Evolutionary conservation across 345 rosid species (phyloP).

Genomic region (Erodium maritimum): DNA sequence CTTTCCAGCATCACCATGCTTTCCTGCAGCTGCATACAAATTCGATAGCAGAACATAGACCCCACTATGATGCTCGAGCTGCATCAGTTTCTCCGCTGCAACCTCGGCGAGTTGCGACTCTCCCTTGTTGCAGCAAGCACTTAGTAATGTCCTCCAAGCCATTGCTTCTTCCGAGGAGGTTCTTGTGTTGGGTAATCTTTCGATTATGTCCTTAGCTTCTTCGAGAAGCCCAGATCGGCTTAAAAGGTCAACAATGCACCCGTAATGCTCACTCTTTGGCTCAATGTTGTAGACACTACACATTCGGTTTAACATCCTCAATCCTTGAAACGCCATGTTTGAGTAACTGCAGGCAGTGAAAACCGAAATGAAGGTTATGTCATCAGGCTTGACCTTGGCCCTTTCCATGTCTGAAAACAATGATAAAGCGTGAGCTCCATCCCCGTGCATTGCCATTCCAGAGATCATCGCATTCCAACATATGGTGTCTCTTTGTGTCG

Average conservation of each 20-base stretch:
- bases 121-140: constrained; percentile 15
- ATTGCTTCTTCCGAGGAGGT: constrained; percentile 4
- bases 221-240: constrained; percentile 10
- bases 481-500: constrained; percentile 7
- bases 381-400: constrained; percentile 6
- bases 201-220: constrained; percentile 15
- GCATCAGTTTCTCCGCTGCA: constrained; percentile 15
- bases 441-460: constrained; percentile 15
- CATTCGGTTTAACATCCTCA: constrained; percentile 9
- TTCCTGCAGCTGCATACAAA: constrained; percentile 10
- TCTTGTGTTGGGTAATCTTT: neutral
- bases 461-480: constrained; percentile 16
- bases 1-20: constrained; percentile 11
- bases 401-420: constrained; percentile 14
- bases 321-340: constrained; percentile 11
- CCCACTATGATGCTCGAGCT: constrained; percentile 13
- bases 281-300: constrained; percentile 4
- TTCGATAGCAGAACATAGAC: constrained; percentile 16
- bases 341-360: constrained; percentile 12
- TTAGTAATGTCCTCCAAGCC: constrained; percentile 17
- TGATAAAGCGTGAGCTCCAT: constrained; percentile 9
- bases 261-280: constrained; percentile 14
- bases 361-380: constrained; percentile 11
- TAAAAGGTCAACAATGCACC: constrained; percentile 16
- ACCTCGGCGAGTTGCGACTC: constrained; percentile 11